Base-by-base conservation (phyloP, 1,139 yeast genomes). In the Pichiaceae sp. region DNA sequence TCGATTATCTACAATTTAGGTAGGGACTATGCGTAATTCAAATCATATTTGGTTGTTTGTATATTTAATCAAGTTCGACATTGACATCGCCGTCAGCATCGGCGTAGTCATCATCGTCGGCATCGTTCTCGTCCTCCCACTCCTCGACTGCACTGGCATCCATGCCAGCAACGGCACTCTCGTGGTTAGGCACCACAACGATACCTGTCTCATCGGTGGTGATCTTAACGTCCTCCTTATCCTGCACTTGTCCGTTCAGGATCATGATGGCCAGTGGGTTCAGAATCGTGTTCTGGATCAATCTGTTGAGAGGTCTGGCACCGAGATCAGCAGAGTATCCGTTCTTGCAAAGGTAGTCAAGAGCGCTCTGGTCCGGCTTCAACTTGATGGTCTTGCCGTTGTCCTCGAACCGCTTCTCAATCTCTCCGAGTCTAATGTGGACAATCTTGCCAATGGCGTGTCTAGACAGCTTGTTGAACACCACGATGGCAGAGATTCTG, bases 281-380 rank as follows among this genome's bases (percentile, higher is more conserved):
- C 59, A 91, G 75, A 23, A 91, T 70, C 59, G 87, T 94, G 46
- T 72, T 75, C 62, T 91, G 97, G 46, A 91, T 87, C 49, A 91
- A 72, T 54, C 98, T 77, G 70, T 91, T 93, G 63, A 91, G 72
- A 43, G 99, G 99, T 60, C 99, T 76, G 2, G 99, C 98, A 63
- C 99, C 98, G 59, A 91, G 70, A 59, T 87, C 95, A 37, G 83
- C 72, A 20, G 95, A 86, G 64, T 89, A 91, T 33, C 99, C 98
- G 52, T 87, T 68, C 50, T 72, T 69, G 50, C 89, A 76, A 47
- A 91, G 68, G 67, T 81, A 91, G 38, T 83, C 89, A 53, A 83
- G 65, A 6, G 96, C 95, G 5, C 67, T 76, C 35, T 75, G 77
- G 39, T 78, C 78, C 15, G 89, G 71, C 30, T 79, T 72, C 52